Percentiles rank a stretch among this genome's conserved stretches.
Conservation (phyloP, 805 yeast species). For the Candida railenensis region DNA sequence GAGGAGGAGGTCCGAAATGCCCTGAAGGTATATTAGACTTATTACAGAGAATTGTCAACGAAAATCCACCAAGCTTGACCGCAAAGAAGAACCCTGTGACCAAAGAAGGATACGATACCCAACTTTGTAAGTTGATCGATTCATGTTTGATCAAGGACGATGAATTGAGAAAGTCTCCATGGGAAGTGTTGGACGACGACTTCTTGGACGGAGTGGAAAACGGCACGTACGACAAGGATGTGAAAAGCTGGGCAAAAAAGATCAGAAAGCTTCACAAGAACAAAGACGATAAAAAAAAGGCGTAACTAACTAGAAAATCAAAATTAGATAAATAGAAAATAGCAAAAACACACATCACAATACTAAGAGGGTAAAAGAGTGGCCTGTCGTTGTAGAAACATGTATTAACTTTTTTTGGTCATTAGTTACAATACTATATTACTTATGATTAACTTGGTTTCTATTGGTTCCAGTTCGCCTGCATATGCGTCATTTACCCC, state of each 20-base stretch:
- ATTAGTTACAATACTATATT: not conserved
- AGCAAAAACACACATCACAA: not conserved
- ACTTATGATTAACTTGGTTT: too few relatives aligned
- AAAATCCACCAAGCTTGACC: slow-evolving; percentile 73
- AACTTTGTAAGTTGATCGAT: slow-evolving; percentile 67
- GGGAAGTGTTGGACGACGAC: slow-evolving; percentile 51
- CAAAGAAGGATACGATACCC: slow-evolving; percentile 35
- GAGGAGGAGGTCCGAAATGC: slow-evolving; percentile 2
- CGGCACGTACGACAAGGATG: slow-evolving; percentile 35
- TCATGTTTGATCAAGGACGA: slow-evolving; percentile 74
- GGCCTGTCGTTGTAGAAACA: not conserved
- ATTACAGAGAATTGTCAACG: slow-evolving; percentile 90
- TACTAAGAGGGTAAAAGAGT: not conserved
- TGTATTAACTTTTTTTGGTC: not conserved
- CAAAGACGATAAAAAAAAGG: slow-evolving; percentile 11
- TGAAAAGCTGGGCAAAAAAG: slow-evolving; percentile 40
- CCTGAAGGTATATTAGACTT: slow-evolving; percentile 90
- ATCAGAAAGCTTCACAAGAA: slow-evolving; percentile 34
- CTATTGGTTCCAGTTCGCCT: too few relatives aligned
- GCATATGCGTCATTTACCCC: too few relatives aligned
- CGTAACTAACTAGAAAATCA: not conserved
- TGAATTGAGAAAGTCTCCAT: slow-evolving; percentile 65
- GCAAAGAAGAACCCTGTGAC: slow-evolving; percentile 30
- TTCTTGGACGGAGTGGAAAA: slow-evolving; percentile 30
- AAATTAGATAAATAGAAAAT: not conserved